Conservation (phyloP, 176 grass and related monocot genomes). For the Hordeum marinum region DNA sequence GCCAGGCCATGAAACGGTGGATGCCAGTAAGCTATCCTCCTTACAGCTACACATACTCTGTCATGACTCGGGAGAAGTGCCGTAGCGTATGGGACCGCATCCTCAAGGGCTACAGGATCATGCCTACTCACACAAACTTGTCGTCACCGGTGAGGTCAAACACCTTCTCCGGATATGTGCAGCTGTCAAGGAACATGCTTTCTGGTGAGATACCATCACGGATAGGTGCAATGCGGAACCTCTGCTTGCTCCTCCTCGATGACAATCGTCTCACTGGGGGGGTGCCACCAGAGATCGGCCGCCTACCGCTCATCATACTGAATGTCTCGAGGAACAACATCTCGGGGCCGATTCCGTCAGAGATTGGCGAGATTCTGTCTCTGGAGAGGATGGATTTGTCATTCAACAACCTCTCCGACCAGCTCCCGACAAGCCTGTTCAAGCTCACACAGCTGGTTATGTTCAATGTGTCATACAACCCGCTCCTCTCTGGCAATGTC, state of each 20-base stretch:
- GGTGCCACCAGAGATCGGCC: conserved; percentile 45
- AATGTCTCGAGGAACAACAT: conserved; percentile 64
- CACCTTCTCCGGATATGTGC: conserved; percentile 65
- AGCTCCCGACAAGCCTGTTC: conserved; percentile 56
- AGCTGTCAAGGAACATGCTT: conserved; percentile 67
- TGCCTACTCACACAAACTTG: conserved; percentile 53
- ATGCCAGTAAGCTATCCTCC: conserved; percentile 76
- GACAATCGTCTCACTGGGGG: conserved; percentile 38
- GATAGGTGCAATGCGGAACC: conserved; percentile 51
- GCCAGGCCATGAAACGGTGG: conserved; percentile 71
- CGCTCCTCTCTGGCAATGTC: conserved; percentile 43
- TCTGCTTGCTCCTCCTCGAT: conserved; percentile 70
- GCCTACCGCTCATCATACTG: conserved; percentile 59
- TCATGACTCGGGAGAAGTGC: conserved; percentile 72
- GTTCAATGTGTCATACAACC: conserved; percentile 90
- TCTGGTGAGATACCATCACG: conserved; percentile 45
- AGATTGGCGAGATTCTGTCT: conserved; percentile 50
- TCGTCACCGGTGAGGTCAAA: conserved; percentile 37
- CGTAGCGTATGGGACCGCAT: conserved; percentile 54
- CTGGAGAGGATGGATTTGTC: conserved; percentile 69
- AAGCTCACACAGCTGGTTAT: conserved; percentile 39
- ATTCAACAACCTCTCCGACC: conserved; percentile 72
- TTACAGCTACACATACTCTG: conserved; percentile 58
- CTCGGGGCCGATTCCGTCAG: conserved; percentile 55
- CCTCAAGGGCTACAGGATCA: conserved; percentile 70